These are phyloP conservation scores for Cajanus cajan DNA, from an alignment of 306 rosid genomes.

Conservation along the genomic window DNA sequence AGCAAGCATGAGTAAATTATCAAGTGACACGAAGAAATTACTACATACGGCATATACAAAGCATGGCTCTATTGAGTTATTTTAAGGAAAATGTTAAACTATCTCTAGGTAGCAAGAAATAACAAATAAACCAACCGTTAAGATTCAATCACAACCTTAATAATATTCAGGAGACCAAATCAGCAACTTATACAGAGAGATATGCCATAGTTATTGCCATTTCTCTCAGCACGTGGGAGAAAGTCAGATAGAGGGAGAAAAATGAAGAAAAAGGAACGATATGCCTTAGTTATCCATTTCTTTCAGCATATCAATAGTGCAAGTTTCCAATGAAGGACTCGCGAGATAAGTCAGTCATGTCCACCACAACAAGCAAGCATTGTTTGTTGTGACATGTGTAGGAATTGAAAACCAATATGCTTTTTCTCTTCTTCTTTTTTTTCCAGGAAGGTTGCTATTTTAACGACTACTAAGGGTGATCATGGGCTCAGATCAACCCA, in stretches of 20 bases:
- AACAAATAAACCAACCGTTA: slow-evolving; percentile 8
- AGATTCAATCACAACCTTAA: not conserved
- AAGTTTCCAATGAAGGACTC: not conserved
- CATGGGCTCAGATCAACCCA: not conserved
- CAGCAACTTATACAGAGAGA: not conserved
- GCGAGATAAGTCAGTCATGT: not conserved
- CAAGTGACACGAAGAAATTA: not conserved
- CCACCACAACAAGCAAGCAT: not conserved
- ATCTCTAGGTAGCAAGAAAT: not conserved
- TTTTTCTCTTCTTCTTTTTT: not conserved
- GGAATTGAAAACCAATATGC: not conserved
- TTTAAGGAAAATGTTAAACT: not conserved
- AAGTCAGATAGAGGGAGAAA: not conserved
- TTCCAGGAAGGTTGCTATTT: not conserved
- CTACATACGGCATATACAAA: not conserved
- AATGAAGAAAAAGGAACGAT: not conserved
- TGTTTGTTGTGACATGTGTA: not conserved
- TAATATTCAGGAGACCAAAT: not conserved
- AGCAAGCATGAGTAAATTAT: slow-evolving; percentile 12
- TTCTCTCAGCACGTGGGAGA: not conserved
- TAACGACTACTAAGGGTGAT: not conserved
- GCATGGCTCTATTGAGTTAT: slow-evolving; percentile 9
- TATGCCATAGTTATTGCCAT: not conserved
- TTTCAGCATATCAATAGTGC: not conserved
- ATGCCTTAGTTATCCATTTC: not conserved